phyloP scores from a whole-genome alignment of 768 basidiomycete genomes.

The Pulveroboletus sp. region DNA sequence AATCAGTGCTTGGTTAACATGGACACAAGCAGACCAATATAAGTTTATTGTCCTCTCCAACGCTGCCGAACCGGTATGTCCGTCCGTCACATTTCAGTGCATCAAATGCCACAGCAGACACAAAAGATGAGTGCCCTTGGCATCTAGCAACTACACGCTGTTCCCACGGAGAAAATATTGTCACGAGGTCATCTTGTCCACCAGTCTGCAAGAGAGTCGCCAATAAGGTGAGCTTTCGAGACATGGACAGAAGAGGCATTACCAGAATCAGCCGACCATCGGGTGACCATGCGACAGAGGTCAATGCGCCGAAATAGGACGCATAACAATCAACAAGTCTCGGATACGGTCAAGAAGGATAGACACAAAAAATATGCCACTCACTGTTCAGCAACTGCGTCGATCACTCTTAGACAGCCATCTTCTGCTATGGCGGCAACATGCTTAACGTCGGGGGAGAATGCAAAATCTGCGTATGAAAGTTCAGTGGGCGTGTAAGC shows the following conservation, averaged over 20 bases:
- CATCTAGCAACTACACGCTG: constrained; percentile 92
- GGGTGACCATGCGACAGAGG: constrained; percentile 90
- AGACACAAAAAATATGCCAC: constrained; percentile 20
- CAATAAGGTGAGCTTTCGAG: background rate
- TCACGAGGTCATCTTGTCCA: constrained; percentile 94
- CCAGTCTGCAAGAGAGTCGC: constrained; percentile 57
- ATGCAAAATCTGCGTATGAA: constrained; percentile 66
- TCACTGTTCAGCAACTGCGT: constrained; percentile 81
- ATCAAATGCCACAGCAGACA: constrained; percentile 87
- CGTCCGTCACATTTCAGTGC: constrained; percentile 82
- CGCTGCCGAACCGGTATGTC: constrained; percentile 91
- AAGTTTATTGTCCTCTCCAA: constrained; percentile 95
- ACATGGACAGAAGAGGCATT: constrained; percentile 2
- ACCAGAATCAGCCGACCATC: constrained; percentile 92
- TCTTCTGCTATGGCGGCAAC: constrained; percentile 91
- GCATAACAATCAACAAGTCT: constrained; percentile 93
- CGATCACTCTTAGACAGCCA: constrained; percentile 85
- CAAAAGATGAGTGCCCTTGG: constrained; percentile 95
- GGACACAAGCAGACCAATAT: constrained; percentile 57
- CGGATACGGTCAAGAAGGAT: background rate
- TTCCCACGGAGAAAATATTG: constrained; percentile 93
- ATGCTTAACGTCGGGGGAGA: constrained; percentile 89
- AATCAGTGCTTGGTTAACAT: background rate
- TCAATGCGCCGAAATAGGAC: constrained; percentile 91
- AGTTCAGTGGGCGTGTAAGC: constrained; percentile 1